A percentile compares a stretch with the other conserved stretches of the same genome.
Evolutionary conservation across 1,139 yeast species (phyloP).

Genomic region (Lipomyces yarrowii): DNA sequence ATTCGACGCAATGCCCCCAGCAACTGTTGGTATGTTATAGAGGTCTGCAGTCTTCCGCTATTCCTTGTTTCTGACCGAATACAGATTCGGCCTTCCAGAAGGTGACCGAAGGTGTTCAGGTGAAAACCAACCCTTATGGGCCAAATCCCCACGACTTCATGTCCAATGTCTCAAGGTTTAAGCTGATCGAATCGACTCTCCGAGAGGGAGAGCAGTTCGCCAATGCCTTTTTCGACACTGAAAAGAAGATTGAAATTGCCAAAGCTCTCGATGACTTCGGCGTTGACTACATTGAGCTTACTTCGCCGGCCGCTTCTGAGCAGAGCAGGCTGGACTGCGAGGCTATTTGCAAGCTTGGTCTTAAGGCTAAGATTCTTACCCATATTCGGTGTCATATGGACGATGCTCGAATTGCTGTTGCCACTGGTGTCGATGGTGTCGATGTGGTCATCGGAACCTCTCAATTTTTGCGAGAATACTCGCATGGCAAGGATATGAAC

Average conservation of each 20-base stretch:
- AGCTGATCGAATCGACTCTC: slow-evolving; percentile 90
- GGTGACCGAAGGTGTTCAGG: slow-evolving; percentile 24
- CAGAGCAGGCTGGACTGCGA: slow-evolving; percentile 93
- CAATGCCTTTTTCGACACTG: slow-evolving; percentile 92
- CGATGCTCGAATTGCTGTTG: slow-evolving; percentile 95
- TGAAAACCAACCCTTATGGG: slow-evolving; percentile 74
- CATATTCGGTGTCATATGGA: slow-evolving; percentile 99
- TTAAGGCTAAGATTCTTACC: slow-evolving; percentile 71
- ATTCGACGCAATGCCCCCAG: slow-evolving; percentile 23
- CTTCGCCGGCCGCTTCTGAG: slow-evolving; percentile 97
- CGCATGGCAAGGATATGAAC: slow-evolving; percentile 98
- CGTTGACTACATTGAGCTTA: slow-evolving; percentile 94
- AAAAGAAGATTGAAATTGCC: slow-evolving; percentile 95
- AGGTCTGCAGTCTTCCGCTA: not conserved
- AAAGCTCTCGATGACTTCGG: slow-evolving; percentile 97
- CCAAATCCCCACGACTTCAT: slow-evolving; percentile 92
- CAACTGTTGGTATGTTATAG: slow-evolving; percentile 20
- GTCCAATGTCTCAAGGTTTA: slow-evolving; percentile 86
- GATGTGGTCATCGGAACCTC: slow-evolving; percentile 98
- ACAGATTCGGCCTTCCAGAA: slow-evolving; percentile 15
- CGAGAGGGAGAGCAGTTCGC: slow-evolving; percentile 99
- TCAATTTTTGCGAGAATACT: slow-evolving; percentile 88
- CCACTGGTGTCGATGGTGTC: slow-evolving; percentile 98
- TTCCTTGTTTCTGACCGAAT: not conserved
- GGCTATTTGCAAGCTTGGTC: slow-evolving; percentile 95